A percentile compares a stretch with the other conserved stretches of the same genome.
Conservation (phyloP, 345 rosid genomes). For the Kandelia obovata region DNA sequence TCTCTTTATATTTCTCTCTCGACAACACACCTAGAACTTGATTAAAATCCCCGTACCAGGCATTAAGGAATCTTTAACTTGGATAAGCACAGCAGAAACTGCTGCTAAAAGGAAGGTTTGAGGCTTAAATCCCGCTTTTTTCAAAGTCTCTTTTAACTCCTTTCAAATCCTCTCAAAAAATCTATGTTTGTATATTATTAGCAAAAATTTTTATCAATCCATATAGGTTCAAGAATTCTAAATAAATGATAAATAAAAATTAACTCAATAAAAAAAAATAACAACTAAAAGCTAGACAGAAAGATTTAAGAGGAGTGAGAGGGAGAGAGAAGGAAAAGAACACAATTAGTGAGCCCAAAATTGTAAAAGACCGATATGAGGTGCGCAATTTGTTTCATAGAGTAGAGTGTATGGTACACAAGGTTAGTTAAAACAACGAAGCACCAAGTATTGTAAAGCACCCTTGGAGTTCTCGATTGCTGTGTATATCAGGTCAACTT, state of each 20-base stretch:
- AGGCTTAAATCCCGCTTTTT: no score
- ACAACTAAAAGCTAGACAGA: conserved; percentile 18
- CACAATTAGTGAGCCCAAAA: conserved; percentile 14
- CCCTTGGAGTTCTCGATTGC: conserved; percentile 8
- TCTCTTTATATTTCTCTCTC: no score
- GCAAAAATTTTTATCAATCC: not conserved
- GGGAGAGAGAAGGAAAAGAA: conserved; percentile 10
- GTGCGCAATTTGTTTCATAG: conserved; percentile 22
- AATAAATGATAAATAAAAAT: conserved; percentile 5
- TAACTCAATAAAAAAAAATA: conserved; percentile 3
- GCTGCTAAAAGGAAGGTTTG: not conserved
- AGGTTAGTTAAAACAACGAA: conserved; percentile 29
- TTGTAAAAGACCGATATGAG: conserved; percentile 14
- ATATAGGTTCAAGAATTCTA: not conserved
- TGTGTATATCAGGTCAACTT: conserved; percentile 59
- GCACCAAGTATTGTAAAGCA: conserved; percentile 23
- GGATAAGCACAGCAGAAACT: no score
- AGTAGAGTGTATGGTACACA: conserved; percentile 32
- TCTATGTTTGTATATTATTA: not conserved
- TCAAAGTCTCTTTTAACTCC: not conserved
- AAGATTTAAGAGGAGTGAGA: not conserved
- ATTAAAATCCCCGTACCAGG: no score
- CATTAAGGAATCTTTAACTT: no score
- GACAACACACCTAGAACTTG: no score
- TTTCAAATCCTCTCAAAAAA: not conserved